A percentile compares a stretch with the other conserved stretches of the same genome.
Evolutionary conservation across 495 filamentous ascomycete genomes (phyloP).

Genomic region (Geopyxis carbonaria): DNA sequence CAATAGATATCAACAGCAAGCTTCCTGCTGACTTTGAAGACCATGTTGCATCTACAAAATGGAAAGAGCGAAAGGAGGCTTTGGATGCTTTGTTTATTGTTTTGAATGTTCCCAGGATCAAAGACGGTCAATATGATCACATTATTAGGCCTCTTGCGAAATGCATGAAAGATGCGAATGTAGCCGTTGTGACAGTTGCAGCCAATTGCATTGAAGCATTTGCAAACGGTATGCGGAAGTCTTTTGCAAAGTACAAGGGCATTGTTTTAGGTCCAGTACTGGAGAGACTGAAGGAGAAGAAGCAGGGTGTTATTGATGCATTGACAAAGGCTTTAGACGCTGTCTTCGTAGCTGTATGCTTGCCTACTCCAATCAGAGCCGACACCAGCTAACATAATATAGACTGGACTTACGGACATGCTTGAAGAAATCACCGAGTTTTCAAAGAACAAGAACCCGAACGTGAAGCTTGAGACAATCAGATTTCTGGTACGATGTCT

Average conservation of each 20-base stretch:
- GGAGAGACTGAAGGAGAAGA: conserved; percentile 95
- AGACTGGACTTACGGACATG: conserved; percentile 60
- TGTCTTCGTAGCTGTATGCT: conserved; percentile 49
- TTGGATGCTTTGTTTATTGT: conserved; percentile 62
- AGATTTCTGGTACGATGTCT: conserved; percentile 81
- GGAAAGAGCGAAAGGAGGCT: conserved; percentile 96
- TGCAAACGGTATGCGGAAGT: conserved; percentile 69
- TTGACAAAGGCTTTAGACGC: conserved; percentile 71
- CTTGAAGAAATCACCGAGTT: conserved; percentile 77
- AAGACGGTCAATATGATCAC: conserved; percentile 76
- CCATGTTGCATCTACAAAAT: conserved; percentile 72
- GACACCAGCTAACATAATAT: background rate
- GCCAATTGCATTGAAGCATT: conserved; percentile 85
- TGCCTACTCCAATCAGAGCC: background rate
- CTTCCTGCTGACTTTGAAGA: conserved; percentile 68
- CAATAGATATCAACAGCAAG: conserved; percentile 74
- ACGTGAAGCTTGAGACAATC: conserved; percentile 86
- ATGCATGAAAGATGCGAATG: conserved; percentile 96
- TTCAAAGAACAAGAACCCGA: conserved; percentile 86
- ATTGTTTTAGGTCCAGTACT: conserved; percentile 71
- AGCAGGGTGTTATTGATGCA: conserved; percentile 72
- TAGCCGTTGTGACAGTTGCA: conserved; percentile 82
- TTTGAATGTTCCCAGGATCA: conserved; percentile 78
- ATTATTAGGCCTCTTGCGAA: conserved; percentile 70
- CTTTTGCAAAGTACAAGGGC: conserved; percentile 64